Percentiles rank a stretch among this genome's conserved stretches.
Conservation (phyloP, 345 rosid genomes). For the Chamaenerion angustifolium region DNA sequence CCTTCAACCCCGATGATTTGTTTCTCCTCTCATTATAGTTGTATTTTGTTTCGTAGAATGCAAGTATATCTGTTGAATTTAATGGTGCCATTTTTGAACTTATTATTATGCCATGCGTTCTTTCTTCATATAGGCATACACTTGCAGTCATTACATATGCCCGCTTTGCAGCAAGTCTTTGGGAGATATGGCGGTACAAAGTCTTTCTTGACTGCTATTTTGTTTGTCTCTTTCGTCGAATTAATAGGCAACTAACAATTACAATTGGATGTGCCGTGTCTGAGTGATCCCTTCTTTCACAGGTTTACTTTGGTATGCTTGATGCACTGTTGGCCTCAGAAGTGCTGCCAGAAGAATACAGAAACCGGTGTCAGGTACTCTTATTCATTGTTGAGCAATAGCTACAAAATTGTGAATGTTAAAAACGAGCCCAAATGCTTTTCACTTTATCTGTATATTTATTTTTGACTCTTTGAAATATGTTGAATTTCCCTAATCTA, state of each 20-base stretch:
- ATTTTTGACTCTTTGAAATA: too few relatives aligned
- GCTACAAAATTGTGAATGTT: too few relatives aligned
- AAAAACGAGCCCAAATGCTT: too few relatives aligned
- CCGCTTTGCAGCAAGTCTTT: constrained; percentile 90
- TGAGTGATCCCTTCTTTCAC: background rate
- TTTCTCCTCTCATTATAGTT: constrained; percentile 1
- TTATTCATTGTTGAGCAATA: too few relatives aligned
- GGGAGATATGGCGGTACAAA: constrained; percentile 89
- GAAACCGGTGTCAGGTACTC: constrained; percentile 57
- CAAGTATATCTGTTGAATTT: background rate
- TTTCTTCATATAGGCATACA: constrained; percentile 47
- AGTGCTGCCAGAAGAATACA: constrained; percentile 84
- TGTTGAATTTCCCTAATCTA: too few relatives aligned
- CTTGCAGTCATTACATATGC: constrained; percentile 82
- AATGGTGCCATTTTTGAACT: background rate
- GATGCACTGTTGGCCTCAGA: constrained; percentile 77
- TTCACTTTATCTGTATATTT: too few relatives aligned
- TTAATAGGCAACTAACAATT: background rate
- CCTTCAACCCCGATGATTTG: background rate
- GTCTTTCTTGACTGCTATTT: background rate
- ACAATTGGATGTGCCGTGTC: too few relatives aligned
- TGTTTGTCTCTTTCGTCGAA: background rate
- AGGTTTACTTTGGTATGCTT: constrained; percentile 97
- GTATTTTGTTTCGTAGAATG: background rate
- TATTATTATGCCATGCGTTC: background rate